Base-by-base conservation (phyloP, 441 rosid genomes). In the Erodium chrysanthum region DNA sequence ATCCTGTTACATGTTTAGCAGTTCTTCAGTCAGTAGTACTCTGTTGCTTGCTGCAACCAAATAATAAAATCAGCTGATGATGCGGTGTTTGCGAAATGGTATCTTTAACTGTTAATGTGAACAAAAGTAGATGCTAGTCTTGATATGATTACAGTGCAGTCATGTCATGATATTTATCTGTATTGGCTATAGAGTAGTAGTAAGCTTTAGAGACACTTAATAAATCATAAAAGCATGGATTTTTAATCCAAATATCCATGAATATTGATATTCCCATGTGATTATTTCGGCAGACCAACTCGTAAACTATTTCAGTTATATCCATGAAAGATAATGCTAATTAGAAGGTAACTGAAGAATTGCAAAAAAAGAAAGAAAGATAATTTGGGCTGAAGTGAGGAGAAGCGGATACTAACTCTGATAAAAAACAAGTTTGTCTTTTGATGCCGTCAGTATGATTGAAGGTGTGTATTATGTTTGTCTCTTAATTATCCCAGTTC, bases 401-500 rank as follows among this genome's bases (percentile, higher is more conserved):
- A 35, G 40, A 35, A 5, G 40, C 5, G 40, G 9, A 35, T 35
- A 6, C 33, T 29, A 4, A 29, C 33, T 29, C n/a, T n/a, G n/a
- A n/a, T n/a, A n/a, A n/a, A n/a, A 5, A 35, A 35, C 40, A 35
- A 35, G 40, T 35, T 35, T 35, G 0, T 35, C 40, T 35, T 35
- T 35, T 35, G 40, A 35, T 35, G 40, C 7, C 40, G 7, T 35
- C 40, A 35, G 9, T 35, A 35, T 35, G 40, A 35, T 7, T 6
- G 58, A 15, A 31, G 54, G 22, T 58, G 70, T 65, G 48, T 11
- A 8, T 6, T n/a, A 42, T 0, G 23, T 15, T 63, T 50, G 42
- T 68, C 70, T 74, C 72, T 65, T 67, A n/a, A n/a, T 67, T 75
- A 14, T 64, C 65, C 44, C 66, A 68, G 21, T 35, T 46, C 14